These are phyloP conservation scores for Leishmania lainsoni DNA, from an alignment of 208 protist species.

Conservation along the genomic window DNA sequence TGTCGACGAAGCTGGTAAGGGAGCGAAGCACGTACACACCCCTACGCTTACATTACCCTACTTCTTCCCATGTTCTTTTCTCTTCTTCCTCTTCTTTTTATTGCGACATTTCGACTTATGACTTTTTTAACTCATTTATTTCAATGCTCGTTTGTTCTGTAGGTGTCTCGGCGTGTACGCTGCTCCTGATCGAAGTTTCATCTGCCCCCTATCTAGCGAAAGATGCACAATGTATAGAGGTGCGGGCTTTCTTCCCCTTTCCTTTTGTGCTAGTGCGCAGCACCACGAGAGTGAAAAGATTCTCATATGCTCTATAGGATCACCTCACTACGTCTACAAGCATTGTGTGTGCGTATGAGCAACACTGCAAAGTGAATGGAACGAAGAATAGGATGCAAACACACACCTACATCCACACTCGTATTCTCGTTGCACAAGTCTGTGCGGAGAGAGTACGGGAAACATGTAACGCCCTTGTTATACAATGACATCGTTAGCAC, in stretches of 20 bases:
- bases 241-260: neutral
- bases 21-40: no score
- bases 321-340: neutral
- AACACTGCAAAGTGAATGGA: neutral
- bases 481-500: neutral
- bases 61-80: conserved; percentile 1
- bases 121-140: neutral
- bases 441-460: neutral
- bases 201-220: neutral
- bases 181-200: neutral
- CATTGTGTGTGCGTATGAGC: neutral
- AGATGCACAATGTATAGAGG: neutral
- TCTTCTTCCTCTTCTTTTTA: neutral
- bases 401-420: neutral
- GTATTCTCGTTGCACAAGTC: neutral
- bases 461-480: neutral
- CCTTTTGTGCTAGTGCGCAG: neutral
- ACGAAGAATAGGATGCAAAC: neutral
- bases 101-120: conserved; percentile 3
- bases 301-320: neutral
- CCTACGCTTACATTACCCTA: neutral
- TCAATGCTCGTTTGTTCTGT: neutral
- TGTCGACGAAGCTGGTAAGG: neutral
- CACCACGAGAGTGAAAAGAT: neutral
- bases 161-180: neutral